phyloP scores from a whole-genome alignment of 441 rosid genomes.

The Gossypium gossypioides region DNA sequence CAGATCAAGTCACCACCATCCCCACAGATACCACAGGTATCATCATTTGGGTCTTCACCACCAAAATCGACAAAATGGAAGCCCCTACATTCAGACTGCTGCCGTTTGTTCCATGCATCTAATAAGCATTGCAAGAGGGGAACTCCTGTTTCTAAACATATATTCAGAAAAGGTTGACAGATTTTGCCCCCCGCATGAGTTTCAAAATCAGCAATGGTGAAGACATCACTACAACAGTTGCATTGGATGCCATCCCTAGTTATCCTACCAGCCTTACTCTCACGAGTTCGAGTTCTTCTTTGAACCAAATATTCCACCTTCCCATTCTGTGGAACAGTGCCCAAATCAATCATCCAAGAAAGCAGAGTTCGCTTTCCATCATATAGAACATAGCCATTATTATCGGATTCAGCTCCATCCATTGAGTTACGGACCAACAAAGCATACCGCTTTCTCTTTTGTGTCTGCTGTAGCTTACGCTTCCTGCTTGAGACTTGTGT shows the following conservation, averaged over 20 bases:
- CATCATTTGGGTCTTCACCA: conserved; percentile 20
- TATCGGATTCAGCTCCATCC: conserved; percentile 34
- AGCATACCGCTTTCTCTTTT: conserved; percentile 48
- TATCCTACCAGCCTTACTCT: conserved; percentile 33
- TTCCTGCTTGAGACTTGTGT: conserved; percentile 25
- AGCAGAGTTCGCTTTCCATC: conserved; percentile 73
- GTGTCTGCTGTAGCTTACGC: conserved; percentile 38
- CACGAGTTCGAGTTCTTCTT: conserved; percentile 25
- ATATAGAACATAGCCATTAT: conserved; percentile 52
- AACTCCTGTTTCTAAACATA: conserved; percentile 54
- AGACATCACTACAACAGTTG: conserved; percentile 58
- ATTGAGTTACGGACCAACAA: conserved; percentile 59
- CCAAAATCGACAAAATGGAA: conserved; percentile 53
- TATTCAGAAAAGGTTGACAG: conserved; percentile 43
- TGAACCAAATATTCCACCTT: conserved; percentile 48
- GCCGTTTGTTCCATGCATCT: conserved; percentile 71
- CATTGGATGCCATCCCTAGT: conserved; percentile 67
- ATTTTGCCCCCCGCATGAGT: conserved; percentile 53
- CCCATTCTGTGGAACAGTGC: conserved; percentile 45
- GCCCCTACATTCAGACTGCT: conserved; percentile 39
- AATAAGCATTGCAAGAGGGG: conserved; percentile 63
- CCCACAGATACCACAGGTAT: conserved; percentile 94
- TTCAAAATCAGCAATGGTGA: conserved; percentile 48
- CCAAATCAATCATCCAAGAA: conserved; percentile 76
- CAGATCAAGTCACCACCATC: conserved; percentile 95